Evolutionary conservation across 495 filamentous ascomycete genomes (phyloP).

Genomic region (Aspergillus incahuasiensis): DNA sequence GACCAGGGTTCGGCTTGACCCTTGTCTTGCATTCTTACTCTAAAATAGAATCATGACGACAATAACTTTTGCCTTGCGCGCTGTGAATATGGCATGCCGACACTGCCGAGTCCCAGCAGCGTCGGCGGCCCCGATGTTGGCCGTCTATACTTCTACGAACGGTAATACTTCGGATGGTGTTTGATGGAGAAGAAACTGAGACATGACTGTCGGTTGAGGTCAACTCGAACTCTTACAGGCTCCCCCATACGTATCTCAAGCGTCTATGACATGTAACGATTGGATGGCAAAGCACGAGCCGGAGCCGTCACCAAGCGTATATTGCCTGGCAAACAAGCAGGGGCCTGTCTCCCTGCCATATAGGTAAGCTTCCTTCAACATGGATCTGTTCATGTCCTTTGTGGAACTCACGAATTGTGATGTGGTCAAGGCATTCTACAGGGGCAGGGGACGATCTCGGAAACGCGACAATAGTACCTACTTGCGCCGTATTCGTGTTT

Average conservation of each 20-base stretch:
- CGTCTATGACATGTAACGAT: background rate
- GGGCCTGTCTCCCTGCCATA: background rate
- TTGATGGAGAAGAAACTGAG: conserved; percentile 1
- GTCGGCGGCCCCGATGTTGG: background rate
- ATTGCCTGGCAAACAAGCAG: background rate
- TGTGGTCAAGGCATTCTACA: background rate
- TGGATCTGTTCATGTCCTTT: no score
- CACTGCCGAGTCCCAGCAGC: conserved; percentile 1
- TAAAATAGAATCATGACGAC: background rate
- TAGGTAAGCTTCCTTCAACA: no score
- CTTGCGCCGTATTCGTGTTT: background rate
- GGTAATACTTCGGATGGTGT: background rate
- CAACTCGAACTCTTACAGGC: background rate
- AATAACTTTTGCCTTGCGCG: background rate
- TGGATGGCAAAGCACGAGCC: background rate
- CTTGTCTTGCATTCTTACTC: background rate
- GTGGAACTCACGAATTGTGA: background rate
- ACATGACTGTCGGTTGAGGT: background rate
- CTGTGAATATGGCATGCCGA: background rate
- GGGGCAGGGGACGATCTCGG: background rate
- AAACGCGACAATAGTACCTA: background rate
- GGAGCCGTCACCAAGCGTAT: background rate
- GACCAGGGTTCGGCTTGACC: background rate
- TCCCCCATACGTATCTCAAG: background rate
- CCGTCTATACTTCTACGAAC: background rate